phyloP scores from a whole-genome alignment of 2,329 filamentous ascomycete genomes.

The Colletotrichum destructivum region DNA sequence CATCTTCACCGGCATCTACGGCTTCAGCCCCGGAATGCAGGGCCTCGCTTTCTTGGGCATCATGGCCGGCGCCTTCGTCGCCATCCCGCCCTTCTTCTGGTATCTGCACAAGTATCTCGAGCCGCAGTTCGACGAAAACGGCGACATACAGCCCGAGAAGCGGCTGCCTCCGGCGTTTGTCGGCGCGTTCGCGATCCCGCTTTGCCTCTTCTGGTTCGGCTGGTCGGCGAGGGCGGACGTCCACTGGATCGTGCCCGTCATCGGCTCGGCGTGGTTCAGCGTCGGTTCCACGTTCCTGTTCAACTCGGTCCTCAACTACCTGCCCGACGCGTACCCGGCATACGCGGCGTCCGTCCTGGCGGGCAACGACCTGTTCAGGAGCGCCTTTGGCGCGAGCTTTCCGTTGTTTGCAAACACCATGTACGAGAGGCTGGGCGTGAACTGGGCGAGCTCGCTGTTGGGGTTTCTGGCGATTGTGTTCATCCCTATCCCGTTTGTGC shows the following conservation, averaged over 20 bases:
- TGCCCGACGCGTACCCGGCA: slow-evolving; percentile 43
- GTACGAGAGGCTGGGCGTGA: slow-evolving; percentile 43
- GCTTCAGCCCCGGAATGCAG: slow-evolving; percentile 70
- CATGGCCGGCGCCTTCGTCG: slow-evolving; percentile 71
- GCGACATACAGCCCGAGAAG: slow-evolving; percentile 41
- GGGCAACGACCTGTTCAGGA: slow-evolving; percentile 42
- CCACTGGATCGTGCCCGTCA: slow-evolving; percentile 71
- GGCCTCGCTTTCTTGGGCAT: slow-evolving; percentile 73
- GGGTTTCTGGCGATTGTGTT: slow-evolving; percentile 14
- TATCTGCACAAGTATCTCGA: slow-evolving; percentile 41
- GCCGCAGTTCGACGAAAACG: slow-evolving; percentile 41
- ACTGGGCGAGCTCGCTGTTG: slow-evolving; percentile 42
- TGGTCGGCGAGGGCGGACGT: slow-evolving; percentile 77
- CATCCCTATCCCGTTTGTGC: slow-evolving; percentile 24
- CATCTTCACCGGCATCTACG: slow-evolving; percentile 45
- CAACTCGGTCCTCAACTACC: slow-evolving; percentile 44
- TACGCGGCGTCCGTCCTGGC: slow-evolving; percentile 44
- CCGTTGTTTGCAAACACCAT: slow-evolving; percentile 42
- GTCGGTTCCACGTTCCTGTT: slow-evolving; percentile 62
- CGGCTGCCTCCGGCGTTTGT: slow-evolving; percentile 43
- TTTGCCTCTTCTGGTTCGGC: slow-evolving; percentile 79
- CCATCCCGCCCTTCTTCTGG: slow-evolving; percentile 54
- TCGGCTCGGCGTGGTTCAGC: slow-evolving; percentile 69
- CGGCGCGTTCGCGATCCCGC: slow-evolving; percentile 75
- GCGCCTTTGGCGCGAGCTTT: slow-evolving; percentile 33